phyloP scores from a whole-genome alignment of 2,329 filamentous ascomycete species.

The Stylonectria norvegica region DNA sequence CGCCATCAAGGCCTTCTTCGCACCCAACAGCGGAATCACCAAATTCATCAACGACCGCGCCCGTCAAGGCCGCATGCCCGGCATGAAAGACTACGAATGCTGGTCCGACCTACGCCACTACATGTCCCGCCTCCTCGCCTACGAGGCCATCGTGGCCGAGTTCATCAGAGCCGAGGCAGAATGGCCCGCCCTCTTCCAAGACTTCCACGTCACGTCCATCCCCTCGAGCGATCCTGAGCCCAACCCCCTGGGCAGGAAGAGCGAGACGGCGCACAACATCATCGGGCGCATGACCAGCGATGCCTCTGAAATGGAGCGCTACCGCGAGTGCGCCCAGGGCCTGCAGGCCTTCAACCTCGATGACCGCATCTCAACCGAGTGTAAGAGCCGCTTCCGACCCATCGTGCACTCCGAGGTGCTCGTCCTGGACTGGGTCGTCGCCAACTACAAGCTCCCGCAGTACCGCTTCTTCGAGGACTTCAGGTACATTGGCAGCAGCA shows the following conservation, averaged over 20 bases:
- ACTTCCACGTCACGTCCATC: constrained; percentile 26
- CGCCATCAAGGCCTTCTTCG: constrained; percentile 4
- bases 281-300: constrained; percentile 21
- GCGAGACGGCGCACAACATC: constrained; percentile 17
- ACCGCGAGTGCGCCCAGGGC: constrained; percentile 9
- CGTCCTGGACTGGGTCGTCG: constrained; percentile 26
- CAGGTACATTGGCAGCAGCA: constrained; percentile 40
- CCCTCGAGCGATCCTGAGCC: constrained; percentile 19
- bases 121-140: constrained; percentile 25
- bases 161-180: constrained; percentile 17
- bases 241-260: constrained; percentile 19
- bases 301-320: background rate
- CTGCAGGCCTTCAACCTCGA: constrained; percentile 27
- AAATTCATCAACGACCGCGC: constrained; percentile 14
- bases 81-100: constrained; percentile 14
- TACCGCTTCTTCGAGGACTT: constrained; percentile 30
- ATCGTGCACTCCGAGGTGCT: constrained; percentile 37
- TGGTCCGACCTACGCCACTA: constrained; percentile 32
- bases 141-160: constrained; percentile 11
- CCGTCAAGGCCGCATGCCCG: constrained; percentile 10
- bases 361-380: constrained; percentile 16
- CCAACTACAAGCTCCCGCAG: background rate
- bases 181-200: constrained; percentile 32
- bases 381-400: constrained; percentile 17
- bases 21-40: background rate